These are phyloP conservation scores for Collybiopsis confluens DNA, from an alignment of 768 basidiomycete genomes.

Conservation along the genomic window DNA sequence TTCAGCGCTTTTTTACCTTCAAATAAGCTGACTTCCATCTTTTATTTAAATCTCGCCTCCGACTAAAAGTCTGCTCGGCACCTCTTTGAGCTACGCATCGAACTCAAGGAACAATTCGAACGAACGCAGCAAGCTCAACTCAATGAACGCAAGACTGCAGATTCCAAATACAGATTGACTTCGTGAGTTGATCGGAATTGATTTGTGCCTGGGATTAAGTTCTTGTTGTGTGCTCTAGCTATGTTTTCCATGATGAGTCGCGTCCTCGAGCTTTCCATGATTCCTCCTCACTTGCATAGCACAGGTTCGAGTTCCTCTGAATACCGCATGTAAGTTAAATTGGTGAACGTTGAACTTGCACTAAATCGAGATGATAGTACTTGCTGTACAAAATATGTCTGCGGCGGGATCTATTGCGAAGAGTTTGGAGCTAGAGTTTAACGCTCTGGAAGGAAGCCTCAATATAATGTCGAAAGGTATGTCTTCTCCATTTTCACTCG, in stretches of 20 bases:
- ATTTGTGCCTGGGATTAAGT: neutral
- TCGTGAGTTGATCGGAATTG: conserved; percentile 34
- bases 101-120: conserved; percentile 17
- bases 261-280: neutral
- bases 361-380: conserved; percentile 23
- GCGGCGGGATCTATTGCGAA: conserved; percentile 55
- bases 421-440: conserved; percentile 68
- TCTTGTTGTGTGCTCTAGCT: conserved; percentile 28
- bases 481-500: conserved; percentile 8
- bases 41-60: neutral
- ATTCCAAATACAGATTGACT: conserved; percentile 60
- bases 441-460: conserved; percentile 62
- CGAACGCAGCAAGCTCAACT: conserved; percentile 50
- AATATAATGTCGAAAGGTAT: conserved; percentile 71
- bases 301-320: conserved; percentile 52
- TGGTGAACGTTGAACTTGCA: neutral
- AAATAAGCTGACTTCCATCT: conserved; percentile 5
- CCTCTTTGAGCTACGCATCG: conserved; percentile 11
- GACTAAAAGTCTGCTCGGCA: conserved; percentile 8
- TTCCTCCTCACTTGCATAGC: neutral
- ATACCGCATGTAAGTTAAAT: conserved; percentile 46
- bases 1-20: neutral
- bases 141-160: conserved; percentile 51
- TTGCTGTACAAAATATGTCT: conserved; percentile 78
- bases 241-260: conserved; percentile 44